These are phyloP conservation scores for Backusella liffmaniae DNA, from an alignment of 192 early-diverging fungal genomes.

Conservation along the genomic window DNA sequence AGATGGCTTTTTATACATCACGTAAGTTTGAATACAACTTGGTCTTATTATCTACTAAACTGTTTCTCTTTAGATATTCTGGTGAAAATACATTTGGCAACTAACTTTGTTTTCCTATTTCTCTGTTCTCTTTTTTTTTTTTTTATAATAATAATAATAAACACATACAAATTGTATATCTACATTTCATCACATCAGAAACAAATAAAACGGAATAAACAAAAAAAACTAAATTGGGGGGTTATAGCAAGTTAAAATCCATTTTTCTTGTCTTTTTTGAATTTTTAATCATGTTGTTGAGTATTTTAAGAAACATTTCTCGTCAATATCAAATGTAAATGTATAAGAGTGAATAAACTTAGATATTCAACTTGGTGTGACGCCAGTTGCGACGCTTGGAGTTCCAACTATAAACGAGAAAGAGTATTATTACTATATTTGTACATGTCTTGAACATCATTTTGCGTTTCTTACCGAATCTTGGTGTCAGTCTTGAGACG, in stretches of 20 bases:
- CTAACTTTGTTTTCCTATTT: conserved; percentile 10
- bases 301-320: not conserved
- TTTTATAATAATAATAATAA: not conserved
- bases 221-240: not conserved
- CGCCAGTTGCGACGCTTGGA: conserved; percentile 99
- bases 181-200: not conserved
- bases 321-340: not conserved
- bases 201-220: not conserved
- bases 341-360: conserved; percentile 38
- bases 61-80: conserved; percentile 53
- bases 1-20: conserved; percentile 97
- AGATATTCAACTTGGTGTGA: conserved; percentile 96
- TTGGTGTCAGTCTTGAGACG: conserved; percentile 92
- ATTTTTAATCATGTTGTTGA: not conserved
- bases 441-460: no score
- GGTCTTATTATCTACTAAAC: not conserved
- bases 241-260: no score
- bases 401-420: conserved; percentile 76
- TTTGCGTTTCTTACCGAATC: conserved; percentile 60
- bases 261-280: not conserved
- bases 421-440: no score
- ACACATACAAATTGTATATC: not conserved
- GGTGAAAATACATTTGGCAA: conserved; percentile 87
- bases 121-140: not conserved
- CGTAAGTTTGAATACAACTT: conserved; percentile 43